Conservation (phyloP, 169 alveolate genomes). For the Pseudocohnilembus persalinus region DNA sequence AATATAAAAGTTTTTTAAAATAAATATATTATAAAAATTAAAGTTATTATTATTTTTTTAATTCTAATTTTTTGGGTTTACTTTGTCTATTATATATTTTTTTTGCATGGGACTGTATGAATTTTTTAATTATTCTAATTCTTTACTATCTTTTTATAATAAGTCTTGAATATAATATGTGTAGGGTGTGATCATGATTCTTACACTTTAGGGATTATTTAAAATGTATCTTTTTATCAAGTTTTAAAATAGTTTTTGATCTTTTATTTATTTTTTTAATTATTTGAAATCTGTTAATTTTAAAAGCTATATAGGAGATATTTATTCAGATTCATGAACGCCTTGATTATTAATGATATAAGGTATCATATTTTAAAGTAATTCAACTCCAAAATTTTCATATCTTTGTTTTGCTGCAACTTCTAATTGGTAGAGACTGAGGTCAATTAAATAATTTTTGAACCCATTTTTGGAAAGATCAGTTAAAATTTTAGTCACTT, state of each 20-base stretch:
- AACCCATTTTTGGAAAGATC: conserved; percentile 41
- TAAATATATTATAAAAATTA: too few species aligned
- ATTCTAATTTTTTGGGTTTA: too few species aligned
- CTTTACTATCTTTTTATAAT: neutral
- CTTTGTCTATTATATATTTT: neutral
- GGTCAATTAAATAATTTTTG: conserved; percentile 52
- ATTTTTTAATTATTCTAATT: neutral
- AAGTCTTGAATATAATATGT: neutral
- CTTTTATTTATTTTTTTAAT: conserved; percentile 32
- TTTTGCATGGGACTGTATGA: neutral
- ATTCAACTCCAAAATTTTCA: conserved; percentile 46
- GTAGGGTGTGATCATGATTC: conserved; percentile 44
- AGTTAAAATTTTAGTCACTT: conserved; percentile 29
- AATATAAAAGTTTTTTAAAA: too few species aligned
- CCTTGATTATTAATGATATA: conserved; percentile 48
- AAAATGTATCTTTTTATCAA: conserved; percentile 46
- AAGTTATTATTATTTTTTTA: too few species aligned
- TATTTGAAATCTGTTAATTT: conserved; percentile 13
- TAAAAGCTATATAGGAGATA: neutral
- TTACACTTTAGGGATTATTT: conserved; percentile 43
- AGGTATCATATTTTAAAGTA: conserved; percentile 52
- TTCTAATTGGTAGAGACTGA: conserved; percentile 53
- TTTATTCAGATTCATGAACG: conserved; percentile 14
- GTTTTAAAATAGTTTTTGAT: conserved; percentile 43
- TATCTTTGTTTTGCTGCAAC: conserved; percentile 51